Percentiles rank a stretch among this genome's conserved stretches.
Conservation (phyloP, 306 rosid genomes). For the Quercus cerris region DNA sequence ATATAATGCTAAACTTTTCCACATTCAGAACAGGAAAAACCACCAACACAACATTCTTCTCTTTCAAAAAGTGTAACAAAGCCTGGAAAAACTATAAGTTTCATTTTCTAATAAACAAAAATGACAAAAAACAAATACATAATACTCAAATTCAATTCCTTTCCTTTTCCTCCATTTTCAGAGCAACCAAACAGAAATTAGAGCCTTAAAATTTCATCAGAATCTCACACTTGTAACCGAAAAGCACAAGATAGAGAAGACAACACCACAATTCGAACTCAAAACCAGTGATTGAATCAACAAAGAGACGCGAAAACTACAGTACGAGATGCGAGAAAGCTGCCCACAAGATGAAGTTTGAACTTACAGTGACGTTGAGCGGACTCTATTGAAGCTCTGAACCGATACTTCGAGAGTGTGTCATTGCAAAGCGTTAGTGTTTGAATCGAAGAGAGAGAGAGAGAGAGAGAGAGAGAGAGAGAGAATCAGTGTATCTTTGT, state of each 20-base stretch:
- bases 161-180: constrained; percentile 11
- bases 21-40: neutral
- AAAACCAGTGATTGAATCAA: constrained; percentile 30
- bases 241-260: constrained; percentile 47
- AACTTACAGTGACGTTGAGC: constrained; percentile 75
- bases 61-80: neutral
- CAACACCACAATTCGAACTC: constrained; percentile 40
- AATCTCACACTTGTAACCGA: constrained; percentile 36
- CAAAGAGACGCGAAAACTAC: constrained; percentile 11
- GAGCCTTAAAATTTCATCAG: constrained; percentile 26
- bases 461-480: neutral
- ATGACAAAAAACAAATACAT: neutral
- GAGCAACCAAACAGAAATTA: constrained; percentile 27
- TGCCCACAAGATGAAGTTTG: constrained; percentile 41
- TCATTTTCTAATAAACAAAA: constrained; percentile 15
- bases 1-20: neutral
- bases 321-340: constrained; percentile 30
- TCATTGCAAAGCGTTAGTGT: constrained; percentile 52
- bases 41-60: neutral
- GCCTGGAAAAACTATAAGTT: neutral
- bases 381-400: constrained; percentile 41
- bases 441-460: constrained; percentile 47
- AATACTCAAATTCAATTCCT: constrained; percentile 5
- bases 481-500: constrained; percentile 14
- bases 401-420: constrained; percentile 49